Conservation (phyloP, 768 basidiomycete species). For the Solioccasus polychromus region DNA sequence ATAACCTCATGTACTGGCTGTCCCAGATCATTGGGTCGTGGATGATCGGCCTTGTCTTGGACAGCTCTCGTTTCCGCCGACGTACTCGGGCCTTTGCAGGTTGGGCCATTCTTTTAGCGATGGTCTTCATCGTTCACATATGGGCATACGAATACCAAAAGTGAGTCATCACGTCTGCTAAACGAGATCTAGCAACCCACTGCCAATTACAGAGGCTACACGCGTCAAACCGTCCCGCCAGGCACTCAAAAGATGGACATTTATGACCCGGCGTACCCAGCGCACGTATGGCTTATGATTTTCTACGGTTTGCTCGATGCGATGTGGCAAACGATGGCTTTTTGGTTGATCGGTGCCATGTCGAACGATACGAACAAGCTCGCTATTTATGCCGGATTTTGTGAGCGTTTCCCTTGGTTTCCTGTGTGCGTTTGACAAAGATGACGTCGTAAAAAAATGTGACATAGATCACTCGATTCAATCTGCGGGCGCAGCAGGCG, state of each 20-base stretch:
- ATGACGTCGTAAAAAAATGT: background rate
- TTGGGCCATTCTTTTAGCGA: constrained; percentile 59
- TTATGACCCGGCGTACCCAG: constrained; percentile 50
- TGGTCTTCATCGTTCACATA: constrained; percentile 68
- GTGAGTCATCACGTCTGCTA: constrained; percentile 35
- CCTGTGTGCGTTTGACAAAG: background rate
- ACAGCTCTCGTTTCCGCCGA: constrained; percentile 52
- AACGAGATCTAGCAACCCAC: background rate
- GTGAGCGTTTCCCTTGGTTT: constrained; percentile 43
- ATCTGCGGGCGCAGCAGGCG: constrained; percentile 66
- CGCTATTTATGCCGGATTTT: constrained; percentile 79
- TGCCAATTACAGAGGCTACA: constrained; percentile 43
- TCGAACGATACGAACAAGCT: constrained; percentile 78
- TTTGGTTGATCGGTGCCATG: constrained; percentile 88
- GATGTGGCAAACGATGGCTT: constrained; percentile 82
- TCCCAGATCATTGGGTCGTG: constrained; percentile 76
- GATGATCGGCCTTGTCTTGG: constrained; percentile 65
- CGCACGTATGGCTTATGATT: constrained; percentile 63
- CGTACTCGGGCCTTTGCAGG: constrained; percentile 69
- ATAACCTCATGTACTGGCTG: constrained; percentile 78
- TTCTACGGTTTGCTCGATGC: constrained; percentile 77
- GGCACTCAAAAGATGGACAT: constrained; percentile 56
- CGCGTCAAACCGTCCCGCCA: constrained; percentile 46
- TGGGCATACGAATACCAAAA: constrained; percentile 81
- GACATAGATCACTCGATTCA: constrained; percentile 68